Base-by-base conservation (phyloP, 176 grass and related monocot genomes). In the Aegilops bicornis region DNA sequence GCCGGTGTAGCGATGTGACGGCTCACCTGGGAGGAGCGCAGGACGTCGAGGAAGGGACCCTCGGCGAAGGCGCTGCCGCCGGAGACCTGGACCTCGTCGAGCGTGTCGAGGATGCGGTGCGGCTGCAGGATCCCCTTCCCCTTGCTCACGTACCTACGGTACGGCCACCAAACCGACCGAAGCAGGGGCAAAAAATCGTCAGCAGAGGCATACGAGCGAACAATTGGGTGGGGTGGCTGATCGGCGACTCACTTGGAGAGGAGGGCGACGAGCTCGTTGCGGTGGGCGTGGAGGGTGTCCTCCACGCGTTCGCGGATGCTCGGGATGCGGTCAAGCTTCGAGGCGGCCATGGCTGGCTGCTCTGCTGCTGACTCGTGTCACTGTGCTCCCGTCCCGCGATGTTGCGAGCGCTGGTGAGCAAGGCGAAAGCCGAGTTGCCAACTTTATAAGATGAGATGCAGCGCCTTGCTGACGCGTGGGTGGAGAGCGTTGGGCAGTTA, bases 61-160 rank as follows among this genome's bases (percentile, higher is more conserved):
- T 98, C 94, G 79, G 86, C 86, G 75, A 98, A 84, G 36, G 87
- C 82, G 43, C 68, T 15, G 76, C 72, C 88, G 14, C 81, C 89
- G 39, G 91, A 79, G 79, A 77, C 43, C 66, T 91, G 93, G 54
- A 96, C 88, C 79, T 91, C 86, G 54, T 91, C 97, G 76, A 98
- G 89, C 19, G 88, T 92, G 37, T 94, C 92, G 73, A 96, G 73
- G 87, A 98, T 93, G 87, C 95, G 93, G 87, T 96, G 97, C 59
- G 91, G 97, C 85, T 98, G 97, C 67, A 98, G 92, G 87, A 98
- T 89, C 73, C 97, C 83, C 88, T 96, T 96, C 56, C 97, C 97
- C 88, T 98, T 87, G 42, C 92, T 91, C 65, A 98, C 91, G 75
- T 89, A 98, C 88, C 90, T 92, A 73, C 78, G 54, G 27, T 92